Base-by-base conservation (phyloP, 139 green algal species). In the Chlamydomonas schloesseri region DNA sequence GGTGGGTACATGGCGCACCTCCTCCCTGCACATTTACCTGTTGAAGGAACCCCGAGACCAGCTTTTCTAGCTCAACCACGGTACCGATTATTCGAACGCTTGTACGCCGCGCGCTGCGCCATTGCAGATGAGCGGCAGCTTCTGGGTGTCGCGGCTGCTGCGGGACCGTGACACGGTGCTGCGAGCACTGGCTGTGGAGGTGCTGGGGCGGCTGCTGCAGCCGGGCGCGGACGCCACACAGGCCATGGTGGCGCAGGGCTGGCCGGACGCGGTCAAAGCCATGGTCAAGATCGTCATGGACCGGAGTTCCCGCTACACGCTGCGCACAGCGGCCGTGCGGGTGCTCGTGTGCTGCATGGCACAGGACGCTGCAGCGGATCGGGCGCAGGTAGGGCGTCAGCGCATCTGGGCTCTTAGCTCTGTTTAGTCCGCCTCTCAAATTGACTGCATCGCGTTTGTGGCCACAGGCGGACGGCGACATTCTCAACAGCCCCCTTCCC, bases 81-180 rank as follows among this genome's bases (percentile, higher is more conserved):
- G n/a, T n/a, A n/a, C n/a, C n/a, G n/a, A n/a, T 50, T 50, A 8
- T 50, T 50, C 42, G 5, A 50, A 50, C 42, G 42, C 23, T 23
- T 34, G 18, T 34, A 15, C n/a, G 28, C 53, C 20, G 15, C 36
- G 5, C 36, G 15, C 5, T 75, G 36, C 36, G 18, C 11, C 14
- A 1, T 20, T 37, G 53, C 86, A 94, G 88, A 70, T 89, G 33
- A 91, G 91, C 31, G 88, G 88, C 26, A 92, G 83, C 42, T 92
- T 84, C 82, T 94, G 91, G 91, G 37, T 92, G 55, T 88, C 86
- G 0, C 73, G 91, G 26, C 79, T 93, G 71, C 36, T 81, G 31
- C 68, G 86, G 0, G 86, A 92, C 73, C 64, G 82, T 5, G 88
- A 93, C 77, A 31, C 73, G 18, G 26, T 60, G 46, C 78, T 91